Base-by-base conservation (phyloP, 108 stramenopile genomes). In the Fragilariopsis cylindrus region DNA sequence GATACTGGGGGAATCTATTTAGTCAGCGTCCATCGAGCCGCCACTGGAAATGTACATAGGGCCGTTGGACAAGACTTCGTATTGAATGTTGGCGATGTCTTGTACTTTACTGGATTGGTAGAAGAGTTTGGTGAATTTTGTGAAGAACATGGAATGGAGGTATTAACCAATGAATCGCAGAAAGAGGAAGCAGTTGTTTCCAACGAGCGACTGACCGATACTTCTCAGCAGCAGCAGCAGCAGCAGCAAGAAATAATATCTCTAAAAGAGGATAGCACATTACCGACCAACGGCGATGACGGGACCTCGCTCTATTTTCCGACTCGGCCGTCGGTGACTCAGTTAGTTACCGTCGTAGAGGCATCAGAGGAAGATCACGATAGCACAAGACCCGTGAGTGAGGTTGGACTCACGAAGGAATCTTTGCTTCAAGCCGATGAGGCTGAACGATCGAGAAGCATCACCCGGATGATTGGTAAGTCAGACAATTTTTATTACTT, bases 11-110 rank as follows among this genome's bases (percentile, higher is more conserved):
- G 91, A 16, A 84, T 93, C 53, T 96, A 85, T 65, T 76, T 96
- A 15, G 90, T 91, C 16, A 85, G 83, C 72, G 95, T 96, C 18
- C 89, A 92, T 82, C 86, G 92, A 68, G 82, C 88, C 4, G 81
- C 85, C 18, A 90, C 93, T 11, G 93, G 93, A 19, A 92, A 91
- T 67, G 76, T 93, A 15, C 89, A 92, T 80, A 77, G 91, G 44
- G 95, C 95, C 42, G 95, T 96, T 7, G 90, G 92, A n/a, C 87
- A 86, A 66, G 91, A 96, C 6, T 93, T 96, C 73, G 90, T 93
- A 12, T 70, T 96, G 50, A 88, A 90, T 73, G 92, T 81, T 1
- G 91, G 88, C 57, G 95, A 96, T 79, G 79, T 88, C 70, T 73
- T 96, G 7, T 93, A 90, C 78, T 96, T 96, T 83, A 94, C 92